Evolutionary conservation across 2,329 filamentous ascomycete genomes (phyloP), one percentile per base, ranked within the genome.

Genomic region (Xylaria multiplex): DNA sequence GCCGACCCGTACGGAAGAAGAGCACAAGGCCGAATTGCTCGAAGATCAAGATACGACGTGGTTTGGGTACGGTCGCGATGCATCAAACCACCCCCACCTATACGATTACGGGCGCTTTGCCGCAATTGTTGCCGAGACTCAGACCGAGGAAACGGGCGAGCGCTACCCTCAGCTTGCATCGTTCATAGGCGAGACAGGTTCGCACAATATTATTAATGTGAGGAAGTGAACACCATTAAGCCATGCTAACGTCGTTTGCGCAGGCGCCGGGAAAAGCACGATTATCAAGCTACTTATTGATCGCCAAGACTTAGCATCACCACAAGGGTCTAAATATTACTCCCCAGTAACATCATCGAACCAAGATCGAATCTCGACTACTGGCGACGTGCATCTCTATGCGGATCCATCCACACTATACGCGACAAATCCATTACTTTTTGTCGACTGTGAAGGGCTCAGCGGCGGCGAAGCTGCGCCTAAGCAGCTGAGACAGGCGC

Each of bases 371-470:
- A 72, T 82, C 6, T 81, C 83, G 1, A 85, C 83, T 3, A 84
- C 82, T 4, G 83, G 78, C 8, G 83, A 85, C 69, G 83, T 85
- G 2, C 83, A 86, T 71, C 74, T 86, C 3, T 86, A 86, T 65
- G 76, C 78, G 1, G 84, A 86, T 66, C 84, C 84, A 2, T 72
- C 76, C 0, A 82, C 80, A 2, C 74, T 78, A 30, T 68, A 73
- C 14, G 75, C 76, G 11, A 74, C 76, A 4, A 69, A 77, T 7
- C 84, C 83, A 0, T 76, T 85, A 22, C 75, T 86, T 3, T 81
- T 81, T 58, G 83, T 84, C 24, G 84, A 86, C 66, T 86, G 83
- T 65, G 84, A 86, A 75, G 84, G 84, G 0, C 77, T 86, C 8
- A 79, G 82, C 22, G 84, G 83, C 37, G 84, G 84, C 9, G 83